A percentile compares a stretch with the other conserved stretches of the same genome.
phyloP scores from a whole-genome alignment of 176 grass and related monocot species.

The Oryza officinalis region DNA sequence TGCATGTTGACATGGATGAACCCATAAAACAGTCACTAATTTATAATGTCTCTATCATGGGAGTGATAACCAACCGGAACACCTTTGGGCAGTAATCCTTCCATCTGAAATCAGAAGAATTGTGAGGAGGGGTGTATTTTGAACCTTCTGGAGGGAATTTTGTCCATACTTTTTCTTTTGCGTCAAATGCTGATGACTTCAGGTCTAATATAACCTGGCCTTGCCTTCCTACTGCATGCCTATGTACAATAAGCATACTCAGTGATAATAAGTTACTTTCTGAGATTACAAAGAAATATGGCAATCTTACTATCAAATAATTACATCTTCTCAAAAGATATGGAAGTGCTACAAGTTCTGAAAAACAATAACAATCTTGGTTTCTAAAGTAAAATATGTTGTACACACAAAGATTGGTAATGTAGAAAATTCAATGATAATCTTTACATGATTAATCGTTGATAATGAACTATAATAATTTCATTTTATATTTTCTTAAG shows the following conservation, averaged over 20 bases:
- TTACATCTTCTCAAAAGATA: background rate
- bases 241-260: slow-evolving; percentile 42
- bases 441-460: background rate
- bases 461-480: background rate
- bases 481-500: slow-evolving; percentile 4
- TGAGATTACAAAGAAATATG: slow-evolving; percentile 19
- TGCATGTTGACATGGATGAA: slow-evolving; percentile 21
- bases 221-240: slow-evolving; percentile 92
- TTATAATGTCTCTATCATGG: slow-evolving; percentile 26
- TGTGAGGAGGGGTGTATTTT: slow-evolving; percentile 88
- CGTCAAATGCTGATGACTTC: slow-evolving; percentile 84
- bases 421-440: background rate
- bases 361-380: slow-evolving; percentile 3
- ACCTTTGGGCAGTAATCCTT: slow-evolving; percentile 98
- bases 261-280: slow-evolving; percentile 19
- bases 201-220: slow-evolving; percentile 66
- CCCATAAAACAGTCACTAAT: slow-evolving; percentile 17
- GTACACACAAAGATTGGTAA: background rate
- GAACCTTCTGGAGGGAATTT: slow-evolving; percentile 93
- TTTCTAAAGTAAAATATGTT: slow-evolving; percentile 8
- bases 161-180: slow-evolving; percentile 97
- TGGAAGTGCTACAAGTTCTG: background rate
- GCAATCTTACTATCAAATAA: slow-evolving; percentile 1
- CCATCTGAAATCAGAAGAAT: slow-evolving; percentile 94
- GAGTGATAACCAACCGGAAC: slow-evolving; percentile 75